Conservation (phyloP, 2,329 filamentous ascomycete genomes). For the Aspergillus texensis region DNA sequence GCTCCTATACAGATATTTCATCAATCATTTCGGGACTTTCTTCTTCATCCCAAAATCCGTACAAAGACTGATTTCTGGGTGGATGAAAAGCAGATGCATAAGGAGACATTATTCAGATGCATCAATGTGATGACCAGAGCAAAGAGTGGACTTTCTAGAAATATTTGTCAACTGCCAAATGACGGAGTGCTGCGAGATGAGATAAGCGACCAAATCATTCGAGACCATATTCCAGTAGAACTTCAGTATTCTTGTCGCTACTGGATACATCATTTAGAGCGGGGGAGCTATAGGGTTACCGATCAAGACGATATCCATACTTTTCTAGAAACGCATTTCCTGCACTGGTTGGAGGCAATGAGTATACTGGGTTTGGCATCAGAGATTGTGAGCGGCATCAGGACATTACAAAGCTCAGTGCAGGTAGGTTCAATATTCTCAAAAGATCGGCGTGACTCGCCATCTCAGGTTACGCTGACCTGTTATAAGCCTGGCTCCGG, state of each 20-base stretch:
- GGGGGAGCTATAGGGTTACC: neutral
- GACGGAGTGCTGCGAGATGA: neutral
- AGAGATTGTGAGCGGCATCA: neutral
- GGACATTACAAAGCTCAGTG: neutral
- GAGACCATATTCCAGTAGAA: neutral
- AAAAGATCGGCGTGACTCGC: neutral
- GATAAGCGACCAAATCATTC: neutral
- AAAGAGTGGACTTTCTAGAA: neutral
- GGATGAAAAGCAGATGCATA: slow-evolving; percentile 12
- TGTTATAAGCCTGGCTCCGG: neutral
- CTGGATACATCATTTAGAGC: neutral
- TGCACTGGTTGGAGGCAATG: neutral
- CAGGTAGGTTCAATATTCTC: neutral
- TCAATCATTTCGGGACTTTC: slow-evolving; percentile 37
- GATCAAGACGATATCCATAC: neutral
- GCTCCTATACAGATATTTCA: slow-evolving; percentile 25
- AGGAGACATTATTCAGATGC: slow-evolving; percentile 1
- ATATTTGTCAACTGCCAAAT: neutral
- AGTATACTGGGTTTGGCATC: neutral
- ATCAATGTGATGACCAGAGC: neutral
- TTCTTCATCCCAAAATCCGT: slow-evolving; percentile 7
- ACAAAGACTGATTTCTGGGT: slow-evolving; percentile 10
- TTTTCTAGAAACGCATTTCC: neutral
- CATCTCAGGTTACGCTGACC: neutral
- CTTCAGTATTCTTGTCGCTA: neutral